Conservation (phyloP, 2,329 filamentous ascomycete genomes). For the Xylariaceae sp. region DNA sequence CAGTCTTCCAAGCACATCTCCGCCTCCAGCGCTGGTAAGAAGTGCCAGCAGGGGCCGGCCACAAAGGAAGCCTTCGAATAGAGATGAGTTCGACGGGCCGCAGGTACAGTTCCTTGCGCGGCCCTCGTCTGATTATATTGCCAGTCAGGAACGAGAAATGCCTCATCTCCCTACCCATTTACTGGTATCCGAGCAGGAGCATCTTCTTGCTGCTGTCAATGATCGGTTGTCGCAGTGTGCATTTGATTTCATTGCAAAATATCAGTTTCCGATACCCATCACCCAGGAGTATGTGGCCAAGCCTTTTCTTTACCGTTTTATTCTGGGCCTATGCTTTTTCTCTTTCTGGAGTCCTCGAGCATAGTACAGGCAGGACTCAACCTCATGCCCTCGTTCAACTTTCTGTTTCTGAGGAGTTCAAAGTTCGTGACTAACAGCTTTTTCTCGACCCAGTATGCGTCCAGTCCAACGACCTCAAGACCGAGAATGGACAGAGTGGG, state of each 20-base stretch:
- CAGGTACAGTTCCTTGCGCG: conserved; percentile 69
- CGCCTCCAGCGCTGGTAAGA: conserved; percentile 42
- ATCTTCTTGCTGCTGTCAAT: conserved; percentile 73
- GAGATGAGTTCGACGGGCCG: conserved; percentile 85
- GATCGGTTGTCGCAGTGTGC: conserved; percentile 79
- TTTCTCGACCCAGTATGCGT: conserved; percentile 47
- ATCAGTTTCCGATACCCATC: conserved; percentile 82
- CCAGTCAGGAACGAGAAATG: conserved; percentile 72
- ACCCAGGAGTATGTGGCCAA: conserved; percentile 54
- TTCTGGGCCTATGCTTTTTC: not conserved
- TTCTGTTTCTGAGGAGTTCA: too few relatives aligned
- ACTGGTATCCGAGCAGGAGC: conserved; percentile 77
- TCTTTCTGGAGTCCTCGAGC: not conserved
- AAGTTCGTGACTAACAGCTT: conserved; percentile 3
- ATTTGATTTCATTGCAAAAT: conserved; percentile 86
- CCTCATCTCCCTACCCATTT: conserved; percentile 79
- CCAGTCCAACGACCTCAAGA: conserved; percentile 40
- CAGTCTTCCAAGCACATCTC: conserved; percentile 38
- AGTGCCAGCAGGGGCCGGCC: conserved; percentile 44
- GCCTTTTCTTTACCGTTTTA: not conserved
- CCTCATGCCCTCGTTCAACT: too few relatives aligned
- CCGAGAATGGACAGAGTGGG: conserved; percentile 84
- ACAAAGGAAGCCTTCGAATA: conserved; percentile 68
- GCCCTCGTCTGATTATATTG: conserved; percentile 64
- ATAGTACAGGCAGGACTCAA: too few relatives aligned